Evolutionary conservation across 345 rosid species (phyloP).

Genomic region (Ceriops tagal): DNA sequence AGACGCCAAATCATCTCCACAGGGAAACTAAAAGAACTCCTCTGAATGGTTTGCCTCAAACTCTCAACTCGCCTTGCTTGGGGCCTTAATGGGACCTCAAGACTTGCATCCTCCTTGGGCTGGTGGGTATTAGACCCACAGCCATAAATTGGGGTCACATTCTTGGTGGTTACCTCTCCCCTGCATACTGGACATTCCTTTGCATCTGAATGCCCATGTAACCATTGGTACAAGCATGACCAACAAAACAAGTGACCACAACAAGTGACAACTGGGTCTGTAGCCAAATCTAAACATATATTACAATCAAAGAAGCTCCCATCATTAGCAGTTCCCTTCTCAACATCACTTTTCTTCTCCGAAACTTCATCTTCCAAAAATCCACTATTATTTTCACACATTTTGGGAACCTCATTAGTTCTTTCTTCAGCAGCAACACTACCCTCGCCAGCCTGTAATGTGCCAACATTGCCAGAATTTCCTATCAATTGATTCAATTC

Average conservation of each 20-base stretch:
- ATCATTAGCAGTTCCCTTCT: slow-evolving; percentile 50
- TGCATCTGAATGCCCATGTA: slow-evolving; percentile 54
- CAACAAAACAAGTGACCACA: slow-evolving; percentile 36
- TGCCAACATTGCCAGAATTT: slow-evolving; percentile 38
- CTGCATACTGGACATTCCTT: slow-evolving; percentile 98
- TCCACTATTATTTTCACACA: slow-evolving; percentile 64
- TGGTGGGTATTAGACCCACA: slow-evolving; percentile 54
- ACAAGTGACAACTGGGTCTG: slow-evolving; percentile 29
- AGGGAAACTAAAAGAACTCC: slow-evolving; percentile 59
- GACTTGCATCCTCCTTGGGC: slow-evolving; percentile 50
- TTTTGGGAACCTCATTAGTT: slow-evolving; percentile 49
- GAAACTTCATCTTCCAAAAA: slow-evolving; percentile 47
- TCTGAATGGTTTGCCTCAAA: slow-evolving; percentile 71
- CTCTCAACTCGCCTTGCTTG: slow-evolving; percentile 78
- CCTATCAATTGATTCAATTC: slow-evolving; percentile 57
- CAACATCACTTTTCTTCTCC: slow-evolving; percentile 53
- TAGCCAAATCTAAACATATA: slow-evolving; percentile 31
- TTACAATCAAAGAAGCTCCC: slow-evolving; percentile 53
- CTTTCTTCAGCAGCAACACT: slow-evolving; percentile 75
- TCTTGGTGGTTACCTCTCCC: slow-evolving; percentile 76
- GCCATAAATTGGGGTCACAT: slow-evolving; percentile 83
- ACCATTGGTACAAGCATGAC: slow-evolving; percentile 28
- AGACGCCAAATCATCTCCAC: slow-evolving; percentile 79
- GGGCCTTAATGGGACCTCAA: slow-evolving; percentile 81
- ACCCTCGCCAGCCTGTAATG: slow-evolving; percentile 84